Evolutionary conservation across 176 grass and related monocot genomes (phyloP).

Genomic region (Avena eriantha): DNA sequence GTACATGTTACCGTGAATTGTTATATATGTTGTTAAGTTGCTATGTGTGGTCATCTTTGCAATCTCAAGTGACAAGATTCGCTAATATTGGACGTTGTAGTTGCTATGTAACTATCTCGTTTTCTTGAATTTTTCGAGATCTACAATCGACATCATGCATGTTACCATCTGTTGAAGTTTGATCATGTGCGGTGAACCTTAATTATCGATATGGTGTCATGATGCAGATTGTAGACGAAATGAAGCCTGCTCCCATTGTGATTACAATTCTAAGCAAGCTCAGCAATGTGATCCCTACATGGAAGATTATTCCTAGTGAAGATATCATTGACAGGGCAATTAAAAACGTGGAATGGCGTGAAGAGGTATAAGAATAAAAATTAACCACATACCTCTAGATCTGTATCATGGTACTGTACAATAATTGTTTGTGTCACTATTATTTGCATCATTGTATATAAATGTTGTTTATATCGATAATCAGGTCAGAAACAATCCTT

Average conservation of each 20-base stretch:
- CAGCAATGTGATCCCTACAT: slow-evolving; percentile 59
- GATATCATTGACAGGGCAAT: slow-evolving; percentile 67
- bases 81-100: neutral
- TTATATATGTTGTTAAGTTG: neutral
- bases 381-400: neutral
- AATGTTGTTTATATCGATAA: neutral
- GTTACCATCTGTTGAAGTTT: neutral
- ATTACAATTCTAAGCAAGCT: slow-evolving; percentile 55
- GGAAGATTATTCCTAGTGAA: slow-evolving; percentile 62
- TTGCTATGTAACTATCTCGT: neutral
- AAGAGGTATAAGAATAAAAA: slow-evolving; percentile 51
- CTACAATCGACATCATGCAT: neutral
- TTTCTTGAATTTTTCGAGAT: slow-evolving; percentile 2
- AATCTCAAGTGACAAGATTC: slow-evolving; percentile 44
- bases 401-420: neutral
- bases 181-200: neutral
- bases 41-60: slow-evolving; percentile 35
- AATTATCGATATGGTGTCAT: neutral
- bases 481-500: slow-evolving; percentile 67
- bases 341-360: slow-evolving; percentile 51
- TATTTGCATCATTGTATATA: neutral
- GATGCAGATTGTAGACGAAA: slow-evolving; percentile 63
- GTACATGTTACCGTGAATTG: neutral
- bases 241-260: slow-evolving; percentile 68
- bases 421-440: neutral